Percentiles rank a stretch among this genome's conserved stretches.
Evolutionary conservation across 352 stramenopile genomes (phyloP).

Genomic region (Globisporangium solare): DNA sequence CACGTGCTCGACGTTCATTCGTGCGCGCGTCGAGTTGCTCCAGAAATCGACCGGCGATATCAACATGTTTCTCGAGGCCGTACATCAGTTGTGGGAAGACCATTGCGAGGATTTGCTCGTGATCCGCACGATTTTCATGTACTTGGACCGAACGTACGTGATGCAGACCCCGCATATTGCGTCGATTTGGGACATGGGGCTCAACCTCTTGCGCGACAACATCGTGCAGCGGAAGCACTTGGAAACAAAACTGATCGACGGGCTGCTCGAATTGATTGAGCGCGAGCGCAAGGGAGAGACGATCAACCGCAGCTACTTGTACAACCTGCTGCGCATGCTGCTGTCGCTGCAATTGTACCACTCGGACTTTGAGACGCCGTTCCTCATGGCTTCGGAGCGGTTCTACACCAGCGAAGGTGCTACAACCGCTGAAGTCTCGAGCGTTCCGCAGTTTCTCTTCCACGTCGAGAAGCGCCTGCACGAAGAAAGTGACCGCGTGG

Average conservation of each 20-base stretch:
- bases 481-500: conserved; percentile 74
- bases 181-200: conserved; percentile 91
- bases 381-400: conserved; percentile 78
- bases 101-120: conserved; percentile 91
- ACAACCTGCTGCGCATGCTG: conserved; percentile 82
- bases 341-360: conserved; percentile 84
- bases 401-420: conserved; percentile 87
- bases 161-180: conserved; percentile 80
- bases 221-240: conserved; percentile 49
- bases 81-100: conserved; percentile 85
- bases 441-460: conserved; percentile 81
- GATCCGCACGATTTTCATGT: conserved; percentile 93
- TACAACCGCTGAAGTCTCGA: conserved; percentile 43
- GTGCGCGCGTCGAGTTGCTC: conserved; percentile 48
- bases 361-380: conserved; percentile 79
- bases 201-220: conserved; percentile 64
- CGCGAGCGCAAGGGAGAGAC: conserved; percentile 83
- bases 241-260: conserved; percentile 65
- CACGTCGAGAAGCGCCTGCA: conserved; percentile 86
- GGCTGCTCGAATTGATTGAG: conserved; percentile 83
- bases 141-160: conserved; percentile 89
- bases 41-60: conserved; percentile 54
- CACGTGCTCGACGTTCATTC: conserved; percentile 67
- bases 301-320: conserved; percentile 79
- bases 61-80: conserved; percentile 65